These are phyloP conservation scores for Austroboletus olivaceoglutinosus DNA, from an alignment of 1,284 basidiomycete genomes.

Conservation along the genomic window DNA sequence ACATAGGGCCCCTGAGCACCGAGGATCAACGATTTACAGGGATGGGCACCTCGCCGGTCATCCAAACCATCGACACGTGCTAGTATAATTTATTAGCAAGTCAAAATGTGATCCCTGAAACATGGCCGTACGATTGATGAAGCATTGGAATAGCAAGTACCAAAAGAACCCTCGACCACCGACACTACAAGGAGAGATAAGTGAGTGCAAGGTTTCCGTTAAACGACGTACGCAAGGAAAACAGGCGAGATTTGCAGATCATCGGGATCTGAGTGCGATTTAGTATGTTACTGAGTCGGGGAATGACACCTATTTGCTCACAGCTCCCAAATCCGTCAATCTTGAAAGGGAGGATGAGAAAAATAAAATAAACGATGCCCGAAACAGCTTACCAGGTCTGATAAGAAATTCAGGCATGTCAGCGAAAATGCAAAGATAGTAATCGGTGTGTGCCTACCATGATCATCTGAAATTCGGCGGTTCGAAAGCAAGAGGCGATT, in stretches of 20 bases:
- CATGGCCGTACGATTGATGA: constrained; percentile 63
- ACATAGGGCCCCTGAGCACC: constrained; percentile 78
- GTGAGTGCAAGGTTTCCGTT: not conserved
- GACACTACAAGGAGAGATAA: constrained; percentile 45
- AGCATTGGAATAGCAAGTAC: constrained; percentile 90
- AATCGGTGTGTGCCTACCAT: constrained; percentile 48
- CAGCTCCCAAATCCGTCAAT: constrained; percentile 95
- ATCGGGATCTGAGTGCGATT: constrained; percentile 62
- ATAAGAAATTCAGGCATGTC: constrained; percentile 24
- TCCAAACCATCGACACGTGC: constrained; percentile 74
- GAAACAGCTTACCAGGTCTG: constrained; percentile 43
- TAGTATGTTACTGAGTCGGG: not conserved
- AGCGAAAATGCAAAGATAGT: constrained; percentile 5
- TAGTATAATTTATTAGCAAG: constrained; percentile 29
- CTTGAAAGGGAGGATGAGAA: constrained; percentile 31
- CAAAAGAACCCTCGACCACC: constrained; percentile 87
- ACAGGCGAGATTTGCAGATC: constrained; percentile 77
- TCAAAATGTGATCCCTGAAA: not conserved
- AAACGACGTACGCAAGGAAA: constrained; percentile 61
- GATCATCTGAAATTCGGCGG: constrained; percentile 54
- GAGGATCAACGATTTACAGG: constrained; percentile 70
- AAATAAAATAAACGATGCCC: not conserved
- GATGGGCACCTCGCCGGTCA: constrained; percentile 56
- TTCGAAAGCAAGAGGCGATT: not conserved
- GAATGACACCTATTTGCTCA: constrained; percentile 36